phyloP scores from a whole-genome alignment of 768 basidiomycete species.

The Exsudoporus frostii region DNA sequence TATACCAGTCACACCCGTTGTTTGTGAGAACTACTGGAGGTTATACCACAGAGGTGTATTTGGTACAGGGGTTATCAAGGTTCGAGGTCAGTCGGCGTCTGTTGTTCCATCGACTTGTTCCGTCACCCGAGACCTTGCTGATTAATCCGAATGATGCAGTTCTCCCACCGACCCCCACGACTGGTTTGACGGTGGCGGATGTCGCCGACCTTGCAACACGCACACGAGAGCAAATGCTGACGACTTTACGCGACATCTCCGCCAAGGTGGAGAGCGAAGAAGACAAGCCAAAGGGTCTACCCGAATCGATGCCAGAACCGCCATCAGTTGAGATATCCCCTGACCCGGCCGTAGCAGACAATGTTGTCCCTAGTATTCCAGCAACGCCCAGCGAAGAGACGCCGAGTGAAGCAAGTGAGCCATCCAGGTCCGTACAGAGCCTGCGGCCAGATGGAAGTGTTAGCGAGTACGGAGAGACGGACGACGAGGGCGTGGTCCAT shows the following conservation, averaged over 20 bases:
- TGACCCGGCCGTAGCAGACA: slow-evolving; percentile 14
- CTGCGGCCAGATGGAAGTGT: slow-evolving; percentile 50
- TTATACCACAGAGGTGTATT: slow-evolving; percentile 79
- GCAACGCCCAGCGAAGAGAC: slow-evolving; percentile 25
- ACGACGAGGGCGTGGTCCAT: slow-evolving; percentile 82
- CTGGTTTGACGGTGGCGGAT: slow-evolving; percentile 66
- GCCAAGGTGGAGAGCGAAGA: slow-evolving; percentile 38
- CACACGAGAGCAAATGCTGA: slow-evolving; percentile 79
- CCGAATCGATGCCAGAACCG: slow-evolving; percentile 23
- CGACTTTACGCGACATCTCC: slow-evolving; percentile 75
- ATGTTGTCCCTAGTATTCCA: slow-evolving; percentile 31
- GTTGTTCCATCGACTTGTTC: neutral
- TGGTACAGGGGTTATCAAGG: slow-evolving; percentile 68
- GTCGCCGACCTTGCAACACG: slow-evolving; percentile 61
- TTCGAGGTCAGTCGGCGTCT: slow-evolving; percentile 54
- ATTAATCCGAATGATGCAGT: slow-evolving; percentile 46
- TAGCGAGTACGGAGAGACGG: slow-evolving; percentile 74
- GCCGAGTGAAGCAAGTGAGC: slow-evolving; percentile 26
- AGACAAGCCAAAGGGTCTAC: slow-evolving; percentile 12
- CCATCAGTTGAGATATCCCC: slow-evolving; percentile 4
- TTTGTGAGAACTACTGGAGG: slow-evolving; percentile 91
- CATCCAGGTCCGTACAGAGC: slow-evolving; percentile 29
- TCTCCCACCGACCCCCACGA: slow-evolving; percentile 83
- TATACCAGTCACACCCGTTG: slow-evolving; percentile 87
- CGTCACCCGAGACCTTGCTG: neutral